Evolutionary conservation across 2,329 filamentous ascomycete species (phyloP).

Genomic region (Neofusicoccum parvum): DNA sequence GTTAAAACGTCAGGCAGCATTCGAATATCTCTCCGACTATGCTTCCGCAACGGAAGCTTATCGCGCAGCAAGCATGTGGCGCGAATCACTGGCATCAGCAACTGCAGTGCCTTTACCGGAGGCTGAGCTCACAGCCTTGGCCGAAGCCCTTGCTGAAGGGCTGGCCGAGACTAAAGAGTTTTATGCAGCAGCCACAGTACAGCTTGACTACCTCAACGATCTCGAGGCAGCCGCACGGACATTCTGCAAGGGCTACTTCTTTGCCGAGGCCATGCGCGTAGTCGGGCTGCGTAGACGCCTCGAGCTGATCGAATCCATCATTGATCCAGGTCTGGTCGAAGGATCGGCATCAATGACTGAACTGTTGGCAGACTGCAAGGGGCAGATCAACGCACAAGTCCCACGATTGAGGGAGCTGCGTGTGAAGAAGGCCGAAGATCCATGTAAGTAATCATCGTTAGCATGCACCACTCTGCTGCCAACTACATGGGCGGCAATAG

Average conservation of each 20-base stretch:
- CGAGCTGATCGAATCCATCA: constrained; percentile 65
- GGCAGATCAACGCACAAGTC: constrained; percentile 80
- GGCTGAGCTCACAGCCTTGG: constrained; percentile 66
- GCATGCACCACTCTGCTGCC: not conserved
- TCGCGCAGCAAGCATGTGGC: constrained; percentile 83
- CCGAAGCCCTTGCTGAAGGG: constrained; percentile 73
- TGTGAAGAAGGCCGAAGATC: constrained; percentile 78
- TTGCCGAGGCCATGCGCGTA: constrained; percentile 84
- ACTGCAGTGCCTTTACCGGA: constrained; percentile 65
- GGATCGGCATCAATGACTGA: constrained; percentile 82
- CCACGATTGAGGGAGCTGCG: constrained; percentile 84
- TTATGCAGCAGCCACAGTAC: constrained; percentile 73
- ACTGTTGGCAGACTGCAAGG: constrained; percentile 88
- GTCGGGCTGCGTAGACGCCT: constrained; percentile 60
- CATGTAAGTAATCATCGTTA: constrained; percentile 42
- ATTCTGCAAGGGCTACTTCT: constrained; percentile 84
- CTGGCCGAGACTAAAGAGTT: constrained; percentile 85
- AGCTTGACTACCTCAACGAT: constrained; percentile 78
- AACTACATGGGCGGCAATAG: not conserved
- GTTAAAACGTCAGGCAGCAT: constrained; percentile 53
- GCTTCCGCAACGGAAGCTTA: constrained; percentile 78
- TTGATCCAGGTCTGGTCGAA: constrained; percentile 81
- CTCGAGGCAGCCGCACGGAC: constrained; percentile 70
- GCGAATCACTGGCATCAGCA: constrained; percentile 82
- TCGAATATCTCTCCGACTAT: constrained; percentile 81